phyloP scores from a whole-genome alignment of 495 filamentous ascomycete genomes.

The Niebla homalea region DNA sequence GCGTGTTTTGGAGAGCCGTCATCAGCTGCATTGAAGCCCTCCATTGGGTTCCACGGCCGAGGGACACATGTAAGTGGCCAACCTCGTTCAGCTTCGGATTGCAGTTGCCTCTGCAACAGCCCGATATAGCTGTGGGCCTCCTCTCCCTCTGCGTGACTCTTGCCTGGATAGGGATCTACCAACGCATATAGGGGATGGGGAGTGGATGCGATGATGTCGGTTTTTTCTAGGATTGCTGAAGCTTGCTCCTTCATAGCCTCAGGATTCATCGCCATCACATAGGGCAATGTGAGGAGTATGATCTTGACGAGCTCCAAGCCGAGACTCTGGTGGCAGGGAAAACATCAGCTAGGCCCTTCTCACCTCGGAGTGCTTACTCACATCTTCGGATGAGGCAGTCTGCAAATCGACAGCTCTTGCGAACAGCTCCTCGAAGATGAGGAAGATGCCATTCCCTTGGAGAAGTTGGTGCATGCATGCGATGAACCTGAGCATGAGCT shows the following conservation, averaged over 20 bases:
- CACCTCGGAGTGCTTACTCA: constrained; percentile 31
- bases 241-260: constrained; percentile 56
- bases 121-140: constrained; percentile 59
- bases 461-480: constrained; percentile 68
- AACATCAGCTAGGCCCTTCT: constrained; percentile 13
- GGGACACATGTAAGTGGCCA: constrained; percentile 76
- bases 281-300: constrained; percentile 85
- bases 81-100: constrained; percentile 48
- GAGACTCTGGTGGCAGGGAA: constrained; percentile 25
- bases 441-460: constrained; percentile 76
- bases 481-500: constrained; percentile 76
- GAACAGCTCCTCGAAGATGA: constrained; percentile 74
- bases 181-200: constrained; percentile 69
- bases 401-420: constrained; percentile 73
- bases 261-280: constrained; percentile 63
- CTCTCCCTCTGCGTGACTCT: constrained; percentile 36
- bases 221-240: constrained; percentile 70
- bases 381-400: constrained; percentile 80
- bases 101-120: constrained; percentile 74
- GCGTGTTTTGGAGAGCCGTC: constrained; percentile 42
- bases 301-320: constrained; percentile 91
- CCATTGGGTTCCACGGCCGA: constrained; percentile 61
- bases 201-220: constrained; percentile 77
- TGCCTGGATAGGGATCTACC: constrained; percentile 64
- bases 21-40: constrained; percentile 34